A percentile compares a stretch with the other conserved stretches of the same genome.
These are phyloP conservation scores for Penstemon eatonii DNA, from an alignment of 257 asterid species.

Conservation along the genomic window DNA sequence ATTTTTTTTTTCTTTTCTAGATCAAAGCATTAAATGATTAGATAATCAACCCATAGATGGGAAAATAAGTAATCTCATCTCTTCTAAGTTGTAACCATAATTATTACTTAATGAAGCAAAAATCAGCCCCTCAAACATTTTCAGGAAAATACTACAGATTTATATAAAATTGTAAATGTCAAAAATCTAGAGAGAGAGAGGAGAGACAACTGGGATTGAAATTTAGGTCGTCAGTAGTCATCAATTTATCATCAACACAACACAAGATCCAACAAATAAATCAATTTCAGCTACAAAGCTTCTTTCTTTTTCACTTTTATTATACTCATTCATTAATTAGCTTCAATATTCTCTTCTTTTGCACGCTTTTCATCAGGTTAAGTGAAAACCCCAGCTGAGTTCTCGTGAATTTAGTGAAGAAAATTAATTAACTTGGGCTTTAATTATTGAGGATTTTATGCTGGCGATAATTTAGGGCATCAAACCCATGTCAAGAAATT, in stretches of 20 bases:
- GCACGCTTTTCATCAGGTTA: constrained; percentile 29
- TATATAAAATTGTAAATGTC: too few species aligned
- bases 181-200: too few species aligned
- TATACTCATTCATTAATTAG: constrained; percentile 6
- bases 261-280: constrained; percentile 37
- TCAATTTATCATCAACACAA: constrained; percentile 30
- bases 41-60: too few species aligned
- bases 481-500: constrained; percentile 47
- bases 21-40: too few species aligned
- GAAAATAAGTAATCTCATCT: too few species aligned
- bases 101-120: too few species aligned
- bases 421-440: neutral
- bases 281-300: constrained; percentile 23
- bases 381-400: constrained; percentile 20
- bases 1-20: too few species aligned
- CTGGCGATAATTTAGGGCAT: constrained; percentile 28
- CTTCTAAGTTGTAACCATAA: too few species aligned
- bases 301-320: constrained; percentile 18
- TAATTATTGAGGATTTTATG: constrained; percentile 19
- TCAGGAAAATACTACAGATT: too few species aligned
- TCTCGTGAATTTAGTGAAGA: constrained; percentile 31
- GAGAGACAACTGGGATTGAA: too few species aligned
- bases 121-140: too few species aligned
- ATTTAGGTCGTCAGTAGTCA: constrained; percentile 27
- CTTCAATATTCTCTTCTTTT: constrained; percentile 23